Evolutionary conservation across 1,284 basidiomycete species (phyloP), one percentile per base, ranked within the genome.

Genomic region (Trichosporon asahii): DNA sequence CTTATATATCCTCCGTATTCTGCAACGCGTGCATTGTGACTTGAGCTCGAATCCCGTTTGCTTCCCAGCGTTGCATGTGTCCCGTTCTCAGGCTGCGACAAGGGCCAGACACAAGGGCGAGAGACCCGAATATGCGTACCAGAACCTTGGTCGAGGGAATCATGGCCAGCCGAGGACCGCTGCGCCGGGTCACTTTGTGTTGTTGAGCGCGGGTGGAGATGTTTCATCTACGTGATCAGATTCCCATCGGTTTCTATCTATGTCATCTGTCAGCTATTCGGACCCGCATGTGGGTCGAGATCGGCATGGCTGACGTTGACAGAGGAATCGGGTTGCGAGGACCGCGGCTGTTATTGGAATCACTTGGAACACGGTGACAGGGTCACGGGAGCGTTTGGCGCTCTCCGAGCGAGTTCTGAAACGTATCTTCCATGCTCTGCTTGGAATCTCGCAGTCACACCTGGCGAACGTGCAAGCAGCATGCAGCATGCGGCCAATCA

Each of bases 371-470:
- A 55, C 23, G 49, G 25, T 8, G 53, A 57, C 25, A 27, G 21
- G 25, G 18, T 7, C 18, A 18, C 40, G 40, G 40, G 40, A 44
- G 18, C 3, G 18, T 44, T 4, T 44, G n/a, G 40, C 40, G 40
- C 35, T 44, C 15, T 14, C 40, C 40, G 18, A 44, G 40, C 9
- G 37, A 44, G 53, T 15, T 57, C 53, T 57, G 53, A 57, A 57
- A 57, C 53, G 53, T 57, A 57, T 57, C 53, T 57, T 57, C 53
- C 53, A 57, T 29, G 53, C 53, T 57, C 14, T 33, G 31, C 31
- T 25, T 7, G 4, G 25, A 57, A 3, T n/a, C 21, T 29, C 53
- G 53, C 53, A 57, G 53, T 57, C 53, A 57, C 23, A 11, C 2
- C 25, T 15, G 2, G 7, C 25, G 3, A 27, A 6, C 53, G 25